Base-by-base conservation (phyloP, 2,329 filamentous ascomycete genomes). In the Torrubiellomyces zombiae region DNA sequence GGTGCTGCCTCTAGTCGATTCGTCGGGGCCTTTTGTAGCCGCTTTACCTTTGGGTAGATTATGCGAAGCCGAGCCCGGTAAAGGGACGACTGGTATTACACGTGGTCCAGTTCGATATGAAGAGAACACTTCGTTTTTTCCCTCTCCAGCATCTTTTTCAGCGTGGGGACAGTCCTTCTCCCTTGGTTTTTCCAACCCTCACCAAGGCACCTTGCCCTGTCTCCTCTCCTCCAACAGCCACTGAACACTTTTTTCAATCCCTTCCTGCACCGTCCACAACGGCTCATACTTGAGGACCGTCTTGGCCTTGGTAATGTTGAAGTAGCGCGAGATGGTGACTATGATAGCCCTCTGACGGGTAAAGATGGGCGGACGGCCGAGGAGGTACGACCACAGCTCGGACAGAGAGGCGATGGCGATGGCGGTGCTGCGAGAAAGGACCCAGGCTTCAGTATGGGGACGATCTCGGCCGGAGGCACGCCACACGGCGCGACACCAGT, bases 401-500 rank as follows among this genome's bases (percentile, higher is more conserved):
- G 60, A 60, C 16, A 60, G 29, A 18, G 53, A 53, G 27, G 66
- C 70, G 9, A 75, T 42, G 9, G 54, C 29, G 32, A 67, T 40
- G 28, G 67, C 68, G 19, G 65, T 24, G 23, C 58, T 58, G 30
- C 56, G 56, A 23, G 60, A 48, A 34, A 76, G 55, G 5, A 48
- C 45, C 64, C 67, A 70, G 27, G 67, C 64, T 35, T 60, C 53
- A 24, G 59, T 56, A 5, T 56, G 62, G 12, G 66, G 67, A 29
- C 52, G 50, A 6, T 53, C 45, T 28, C 50, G 58, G 18, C 70
- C 70, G 8, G 66, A 66, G 20, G 60, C 62, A 34, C 55, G 55
- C 81, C 81, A 95, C 23, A 93, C 63, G 19, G 73, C 70, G 20
- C 80, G 66, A 30, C 78, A 70, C 45, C 91, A 78, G 50, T 92